phyloP scores from a whole-genome alignment of 352 stramenopile genomes.

The Pythium volutum region DNA sequence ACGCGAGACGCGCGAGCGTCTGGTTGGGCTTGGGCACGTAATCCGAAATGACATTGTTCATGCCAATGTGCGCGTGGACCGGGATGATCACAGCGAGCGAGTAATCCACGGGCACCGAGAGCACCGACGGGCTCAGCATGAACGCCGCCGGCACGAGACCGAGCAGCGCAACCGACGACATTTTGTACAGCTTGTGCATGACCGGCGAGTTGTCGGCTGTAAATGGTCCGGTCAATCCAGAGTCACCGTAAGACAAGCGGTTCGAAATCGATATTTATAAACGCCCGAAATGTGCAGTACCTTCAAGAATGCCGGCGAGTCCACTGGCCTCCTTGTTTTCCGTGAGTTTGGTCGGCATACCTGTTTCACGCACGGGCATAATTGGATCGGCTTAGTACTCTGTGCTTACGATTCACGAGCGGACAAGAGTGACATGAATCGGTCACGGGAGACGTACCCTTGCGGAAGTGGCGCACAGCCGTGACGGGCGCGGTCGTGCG shows the following conservation, averaged over 20 bases:
- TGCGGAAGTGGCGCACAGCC: slow-evolving; percentile 67
- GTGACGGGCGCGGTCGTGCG: slow-evolving; percentile 28
- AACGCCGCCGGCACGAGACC: slow-evolving; percentile 65
- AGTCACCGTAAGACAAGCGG: no score
- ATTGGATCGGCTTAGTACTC: background rate
- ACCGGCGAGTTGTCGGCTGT: slow-evolving; percentile 74
- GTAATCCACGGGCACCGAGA: slow-evolving; percentile 73
- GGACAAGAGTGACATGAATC: background rate
- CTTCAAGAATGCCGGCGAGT: slow-evolving; percentile 65
- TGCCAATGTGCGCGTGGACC: slow-evolving; percentile 90
- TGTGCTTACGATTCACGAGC: background rate
- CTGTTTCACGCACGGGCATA: slow-evolving; percentile 32
- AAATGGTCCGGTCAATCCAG: no score
- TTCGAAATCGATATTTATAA: no score
- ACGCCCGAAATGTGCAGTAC: slow-evolving; percentile 38
- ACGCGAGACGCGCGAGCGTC: slow-evolving; percentile 56
- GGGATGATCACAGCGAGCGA: slow-evolving; percentile 82
- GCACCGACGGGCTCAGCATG: slow-evolving; percentile 68
- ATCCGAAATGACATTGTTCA: slow-evolving; percentile 94
- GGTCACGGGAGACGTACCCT: slow-evolving; percentile 40
- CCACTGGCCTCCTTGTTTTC: slow-evolving; percentile 78
- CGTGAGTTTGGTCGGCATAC: slow-evolving; percentile 57
- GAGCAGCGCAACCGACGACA: slow-evolving; percentile 54
- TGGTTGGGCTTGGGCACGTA: slow-evolving; percentile 88
- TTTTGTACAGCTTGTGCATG: slow-evolving; percentile 63